These are phyloP conservation scores for Fistulinella staudtii DNA, from an alignment of 1,284 basidiomycete species.

Conservation along the genomic window DNA sequence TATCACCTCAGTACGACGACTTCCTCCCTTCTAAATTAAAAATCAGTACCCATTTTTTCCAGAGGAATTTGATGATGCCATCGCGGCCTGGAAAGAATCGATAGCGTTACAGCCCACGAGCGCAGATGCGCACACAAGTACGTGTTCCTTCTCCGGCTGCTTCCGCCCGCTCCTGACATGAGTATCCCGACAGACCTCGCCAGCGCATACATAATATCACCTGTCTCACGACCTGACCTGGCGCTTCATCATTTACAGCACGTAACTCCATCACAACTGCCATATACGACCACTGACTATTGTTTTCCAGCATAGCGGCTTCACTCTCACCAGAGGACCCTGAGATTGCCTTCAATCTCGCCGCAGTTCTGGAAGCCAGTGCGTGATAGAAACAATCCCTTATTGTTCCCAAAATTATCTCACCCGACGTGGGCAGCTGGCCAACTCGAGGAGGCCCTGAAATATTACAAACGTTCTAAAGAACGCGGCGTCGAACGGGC, in stretches of 20 bases:
- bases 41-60: slow-evolving; percentile 18
- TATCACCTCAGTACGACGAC: slow-evolving; percentile 75
- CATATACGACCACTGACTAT: slow-evolving; percentile 29
- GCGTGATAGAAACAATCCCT: slow-evolving; percentile 34
- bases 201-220: slow-evolving; percentile 89
- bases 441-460: slow-evolving; percentile 74
- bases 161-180: slow-evolving; percentile 27
- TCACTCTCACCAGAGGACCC: slow-evolving; percentile 88
- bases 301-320: slow-evolving; percentile 68
- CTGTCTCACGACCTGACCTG: slow-evolving; percentile 82
- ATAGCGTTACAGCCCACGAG: slow-evolving; percentile 80
- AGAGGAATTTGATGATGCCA: slow-evolving; percentile 87
- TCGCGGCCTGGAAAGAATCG: slow-evolving; percentile 83
- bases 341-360: slow-evolving; percentile 93
- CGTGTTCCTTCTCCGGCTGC: slow-evolving; percentile 31
- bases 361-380: slow-evolving; percentile 88
- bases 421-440: slow-evolving; percentile 51
- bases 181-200: slow-evolving; percentile 66
- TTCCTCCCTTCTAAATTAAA: slow-evolving; percentile 12
- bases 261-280: slow-evolving; percentile 30
- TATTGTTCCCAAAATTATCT: slow-evolving; percentile 33
- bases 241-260: slow-evolving; percentile 87
- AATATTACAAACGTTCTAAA: slow-evolving; percentile 76
- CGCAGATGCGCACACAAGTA: slow-evolving; percentile 91
- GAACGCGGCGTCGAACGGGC: slow-evolving; percentile 82